Base-by-base conservation (phyloP, 1,139 yeast genomes). In the Wickerhamiella pararugosa region DNA sequence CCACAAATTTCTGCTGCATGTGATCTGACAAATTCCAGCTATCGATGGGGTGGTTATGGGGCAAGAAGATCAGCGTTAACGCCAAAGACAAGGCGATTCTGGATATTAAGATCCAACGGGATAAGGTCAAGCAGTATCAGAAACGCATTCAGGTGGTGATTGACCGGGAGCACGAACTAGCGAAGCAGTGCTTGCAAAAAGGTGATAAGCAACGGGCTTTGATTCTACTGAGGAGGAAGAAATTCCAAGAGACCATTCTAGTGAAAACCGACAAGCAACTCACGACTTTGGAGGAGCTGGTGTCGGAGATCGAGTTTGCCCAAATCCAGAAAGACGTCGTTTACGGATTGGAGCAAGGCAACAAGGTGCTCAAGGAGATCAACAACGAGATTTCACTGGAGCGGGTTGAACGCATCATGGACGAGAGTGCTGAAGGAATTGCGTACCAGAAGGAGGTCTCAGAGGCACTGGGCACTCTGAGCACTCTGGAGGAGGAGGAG, bases 61-160 rank as follows among this genome's bases (percentile, higher is more conserved):
- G 36, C 8, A 34, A 34, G 21, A 15, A 15, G 41, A 35, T 32
- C 10, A 51, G 71, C 54, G 76, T 86, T 29, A 83, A 94, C 2
- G 69, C 77, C 27, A 90, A 86, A 51, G 98, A 90, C 56, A 72
- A 69, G 53, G 95, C 96, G 0, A 71, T 90, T 15, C 68, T 83
- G 52, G 93, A 86, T 56, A 69, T 90, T 54, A 90, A 90, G 57
- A 68, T 80, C 36, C 96, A 92, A 53, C 69, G 95, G 46, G 98
- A 90, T 59, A 79, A 79, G 52, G 67, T 90, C 37, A 75, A 73
- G 48, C 81, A 79, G 57, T 81, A 84, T 51, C 87, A 82, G 51
- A 70, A 69, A 43, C 72, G 75, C 48, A 70, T 86, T 36, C 65
- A 65, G 35, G 59, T 61, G 1, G 71, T 82, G 6, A 67, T 81